Conservation (phyloP, 768 basidiomycete species). For the Flagelloscypha sp. region DNA sequence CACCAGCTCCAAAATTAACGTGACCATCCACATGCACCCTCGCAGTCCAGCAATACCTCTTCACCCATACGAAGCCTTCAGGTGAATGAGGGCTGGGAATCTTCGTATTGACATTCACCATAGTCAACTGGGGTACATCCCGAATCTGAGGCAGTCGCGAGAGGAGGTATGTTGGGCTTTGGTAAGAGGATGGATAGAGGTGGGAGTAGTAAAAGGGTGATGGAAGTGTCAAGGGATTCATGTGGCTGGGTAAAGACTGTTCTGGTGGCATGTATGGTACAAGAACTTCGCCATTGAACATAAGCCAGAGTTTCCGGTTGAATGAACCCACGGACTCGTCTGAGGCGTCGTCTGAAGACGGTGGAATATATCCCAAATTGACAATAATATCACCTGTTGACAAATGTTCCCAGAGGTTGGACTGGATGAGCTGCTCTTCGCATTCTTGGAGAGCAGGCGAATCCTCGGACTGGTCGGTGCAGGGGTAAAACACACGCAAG, state of each 20-base stretch:
- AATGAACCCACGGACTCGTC: conserved; percentile 14
- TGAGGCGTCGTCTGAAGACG: conserved; percentile 21
- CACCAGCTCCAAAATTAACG: conserved; percentile 12
- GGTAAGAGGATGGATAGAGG: conserved; percentile 33
- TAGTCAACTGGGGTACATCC: conserved; percentile 38
- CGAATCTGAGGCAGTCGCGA: conserved; percentile 22
- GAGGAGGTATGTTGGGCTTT: conserved; percentile 21
- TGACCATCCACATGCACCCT: conserved; percentile 19
- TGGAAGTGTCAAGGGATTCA: conserved; percentile 54
- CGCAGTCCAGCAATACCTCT: conserved; percentile 61
- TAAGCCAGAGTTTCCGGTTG: conserved; percentile 46
- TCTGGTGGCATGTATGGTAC: conserved; percentile 51
- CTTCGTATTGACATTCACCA: conserved; percentile 34
- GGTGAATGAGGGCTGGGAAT: conserved; percentile 58
- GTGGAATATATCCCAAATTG: conserved; percentile 72
- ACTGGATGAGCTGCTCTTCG: conserved; percentile 58
- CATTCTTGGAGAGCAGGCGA: conserved; percentile 34
- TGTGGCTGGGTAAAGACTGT: conserved; percentile 42
- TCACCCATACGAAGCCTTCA: conserved; percentile 49
- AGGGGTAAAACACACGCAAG: conserved; percentile 69
- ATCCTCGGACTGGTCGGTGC: conserved; percentile 39
- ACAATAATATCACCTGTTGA: conserved; percentile 72
- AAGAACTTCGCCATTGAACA: conserved; percentile 62
- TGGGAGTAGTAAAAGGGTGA: conserved; percentile 74
- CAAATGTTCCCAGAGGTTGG: conserved; percentile 68